Percentiles rank a stretch among this genome's conserved stretches.
phyloP scores from a whole-genome alignment of 257 asterid species.

The Echium plantagineum region DNA sequence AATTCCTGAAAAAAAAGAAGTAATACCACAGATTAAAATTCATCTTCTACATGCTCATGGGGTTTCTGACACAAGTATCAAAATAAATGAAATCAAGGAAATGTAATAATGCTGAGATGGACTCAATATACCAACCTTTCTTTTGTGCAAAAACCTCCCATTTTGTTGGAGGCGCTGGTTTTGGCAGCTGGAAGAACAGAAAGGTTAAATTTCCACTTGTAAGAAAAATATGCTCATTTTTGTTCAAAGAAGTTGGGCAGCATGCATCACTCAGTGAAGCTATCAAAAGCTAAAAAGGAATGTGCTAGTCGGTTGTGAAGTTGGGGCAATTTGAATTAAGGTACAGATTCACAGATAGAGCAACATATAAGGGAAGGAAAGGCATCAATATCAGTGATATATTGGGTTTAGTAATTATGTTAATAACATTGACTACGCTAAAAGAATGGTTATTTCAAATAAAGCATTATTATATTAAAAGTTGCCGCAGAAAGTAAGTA shows the following conservation, averaged over 20 bases:
- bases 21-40: neutral
- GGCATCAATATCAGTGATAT: too few relatives aligned
- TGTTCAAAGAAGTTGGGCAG: neutral
- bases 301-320: neutral
- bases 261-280: neutral
- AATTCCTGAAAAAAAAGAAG: constrained; percentile 43
- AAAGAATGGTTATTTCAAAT: too few relatives aligned
- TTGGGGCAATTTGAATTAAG: neutral
- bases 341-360: too few relatives aligned
- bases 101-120: neutral
- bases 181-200: constrained; percentile 59
- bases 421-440: too few relatives aligned
- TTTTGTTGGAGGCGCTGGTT: constrained; percentile 80
- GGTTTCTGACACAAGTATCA: neutral
- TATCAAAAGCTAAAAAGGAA: neutral
- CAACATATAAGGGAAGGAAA: too few relatives aligned
- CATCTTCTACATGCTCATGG: neutral
- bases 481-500: too few relatives aligned
- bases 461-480: too few relatives aligned
- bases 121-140: constrained; percentile 48
- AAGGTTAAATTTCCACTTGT: neutral
- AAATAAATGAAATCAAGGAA: neutral
- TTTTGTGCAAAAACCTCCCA: constrained; percentile 86
- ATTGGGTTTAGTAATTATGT: too few relatives aligned
- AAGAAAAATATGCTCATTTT: neutral